Conservation (phyloP, 768 basidiomycete genomes). For the Calocybe cyanea region DNA sequence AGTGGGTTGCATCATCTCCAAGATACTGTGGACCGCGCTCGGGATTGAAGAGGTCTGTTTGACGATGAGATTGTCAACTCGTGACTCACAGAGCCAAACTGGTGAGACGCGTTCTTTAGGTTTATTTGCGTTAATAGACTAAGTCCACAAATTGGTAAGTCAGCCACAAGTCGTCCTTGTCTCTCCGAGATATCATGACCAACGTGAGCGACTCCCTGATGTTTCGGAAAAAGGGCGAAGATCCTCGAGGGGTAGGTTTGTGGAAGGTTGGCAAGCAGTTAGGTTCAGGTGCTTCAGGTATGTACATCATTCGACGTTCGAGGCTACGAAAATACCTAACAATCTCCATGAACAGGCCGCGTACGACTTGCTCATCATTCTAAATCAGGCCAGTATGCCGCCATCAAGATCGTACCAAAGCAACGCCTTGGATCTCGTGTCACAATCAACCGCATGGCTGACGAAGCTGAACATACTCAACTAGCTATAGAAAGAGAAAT, state of each 20-base stretch:
- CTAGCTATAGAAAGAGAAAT: conserved; percentile 90
- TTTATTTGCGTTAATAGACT: conserved; percentile 19
- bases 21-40: not conserved
- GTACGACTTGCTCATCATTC: conserved; percentile 87
- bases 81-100: conserved; percentile 15
- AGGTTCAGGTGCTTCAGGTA: conserved; percentile 78
- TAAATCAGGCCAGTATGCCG: conserved; percentile 86
- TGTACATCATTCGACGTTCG: conserved; percentile 8
- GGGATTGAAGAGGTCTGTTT: not conserved
- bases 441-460: conserved; percentile 65
- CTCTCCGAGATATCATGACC: conserved; percentile 23
- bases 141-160: not conserved
- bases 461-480: conserved; percentile 72
- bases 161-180: conserved; percentile 17
- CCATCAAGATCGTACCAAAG: conserved; percentile 93
- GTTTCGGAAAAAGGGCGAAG: conserved; percentile 27
- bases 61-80: conserved; percentile 10
- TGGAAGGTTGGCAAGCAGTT: conserved; percentile 88
- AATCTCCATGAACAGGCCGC: conserved; percentile 51
- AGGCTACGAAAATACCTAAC: not conserved
- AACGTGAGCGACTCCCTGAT: conserved; percentile 19
- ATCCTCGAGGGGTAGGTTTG: conserved; percentile 68
- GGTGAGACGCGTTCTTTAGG: conserved; percentile 32
- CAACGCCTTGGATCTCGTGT: conserved; percentile 59
- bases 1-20: conserved; percentile 55